Percentiles rank a stretch among this genome's conserved stretches.
Evolutionary conservation across 371 early-diverging fungal genomes (phyloP).

Genomic region (Apophysomyces variabilis): DNA sequence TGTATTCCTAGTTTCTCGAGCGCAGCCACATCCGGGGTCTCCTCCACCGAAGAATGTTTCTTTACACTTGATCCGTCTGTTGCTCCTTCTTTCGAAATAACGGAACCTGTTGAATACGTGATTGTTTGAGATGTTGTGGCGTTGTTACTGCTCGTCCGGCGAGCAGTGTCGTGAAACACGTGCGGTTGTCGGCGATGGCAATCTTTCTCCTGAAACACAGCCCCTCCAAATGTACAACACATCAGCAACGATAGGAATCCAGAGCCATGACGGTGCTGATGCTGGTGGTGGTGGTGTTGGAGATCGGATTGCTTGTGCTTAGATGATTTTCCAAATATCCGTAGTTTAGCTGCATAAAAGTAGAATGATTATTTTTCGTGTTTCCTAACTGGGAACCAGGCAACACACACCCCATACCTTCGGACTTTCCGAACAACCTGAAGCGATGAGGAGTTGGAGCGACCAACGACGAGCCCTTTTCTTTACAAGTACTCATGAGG

Average conservation of each 20-base stretch:
- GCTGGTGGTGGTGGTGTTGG: conserved; percentile 9
- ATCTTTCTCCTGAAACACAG: conserved; percentile 19
- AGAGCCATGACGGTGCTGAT: conserved; percentile 12
- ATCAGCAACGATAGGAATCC: conserved; percentile 28
- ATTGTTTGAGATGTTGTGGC: conserved; percentile 22
- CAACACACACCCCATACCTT: conserved; percentile 12
- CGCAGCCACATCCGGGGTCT: neutral
- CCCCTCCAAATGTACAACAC: conserved; percentile 26
- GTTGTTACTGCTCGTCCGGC: conserved; percentile 19
- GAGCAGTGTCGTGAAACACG: conserved; percentile 12
- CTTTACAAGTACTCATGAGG: conserved; percentile 6
- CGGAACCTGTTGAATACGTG: conserved; percentile 22
- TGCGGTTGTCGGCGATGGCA: conserved; percentile 5
- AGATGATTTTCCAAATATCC: conserved; percentile 7
- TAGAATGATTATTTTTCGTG: conserved; percentile 11
- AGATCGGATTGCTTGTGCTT: conserved; percentile 13
- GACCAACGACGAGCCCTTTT: conserved; percentile 9
- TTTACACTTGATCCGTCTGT: neutral
- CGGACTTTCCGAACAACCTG: conserved; percentile 12
- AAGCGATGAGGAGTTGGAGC: conserved; percentile 11
- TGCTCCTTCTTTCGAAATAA: conserved; percentile 16
- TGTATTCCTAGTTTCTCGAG: conserved; percentile 5
- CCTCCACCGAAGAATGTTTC: neutral
- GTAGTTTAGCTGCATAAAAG: conserved; percentile 10
- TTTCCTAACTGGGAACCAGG: conserved; percentile 10